A percentile compares a stretch with the other conserved stretches of the same genome.
phyloP scores from a whole-genome alignment of 345 rosid genomes.

The Melaleuca quinquenervia region DNA sequence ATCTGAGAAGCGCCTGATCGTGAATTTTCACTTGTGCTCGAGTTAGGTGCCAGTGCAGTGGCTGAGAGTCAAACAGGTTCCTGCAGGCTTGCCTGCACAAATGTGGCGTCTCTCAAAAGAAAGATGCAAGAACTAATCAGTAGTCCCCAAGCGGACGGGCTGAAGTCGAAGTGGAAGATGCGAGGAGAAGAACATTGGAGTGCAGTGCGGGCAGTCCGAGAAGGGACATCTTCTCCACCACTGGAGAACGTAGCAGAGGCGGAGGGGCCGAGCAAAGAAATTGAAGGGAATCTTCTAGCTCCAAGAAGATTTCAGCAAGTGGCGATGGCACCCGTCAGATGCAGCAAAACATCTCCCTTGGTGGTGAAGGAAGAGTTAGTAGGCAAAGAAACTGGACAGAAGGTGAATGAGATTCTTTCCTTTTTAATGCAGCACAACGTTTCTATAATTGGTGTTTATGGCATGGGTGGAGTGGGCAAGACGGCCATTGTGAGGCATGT shows the following conservation, averaged over 20 bases:
- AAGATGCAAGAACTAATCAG: background rate
- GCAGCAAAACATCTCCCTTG: background rate
- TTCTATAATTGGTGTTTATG: background rate
- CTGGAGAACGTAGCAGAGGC: background rate
- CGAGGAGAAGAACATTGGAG: background rate
- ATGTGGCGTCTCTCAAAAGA: background rate
- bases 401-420: background rate
- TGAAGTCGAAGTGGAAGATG: background rate
- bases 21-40: background rate
- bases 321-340: accelerated
- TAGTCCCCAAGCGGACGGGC: background rate
- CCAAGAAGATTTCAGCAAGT: background rate
- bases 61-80: background rate
- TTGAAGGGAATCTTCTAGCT: background rate
- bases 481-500: background rate
- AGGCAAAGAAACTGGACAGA: background rate
- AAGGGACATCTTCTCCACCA: background rate
- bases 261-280: background rate
- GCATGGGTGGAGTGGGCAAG: background rate
- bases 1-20: background rate
- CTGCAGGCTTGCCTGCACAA: background rate
- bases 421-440: background rate
- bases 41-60: background rate
- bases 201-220: background rate
- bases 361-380: background rate